These are phyloP conservation scores for Lachnellula willkommii DNA, from an alignment of 2,329 filamentous ascomycete genomes.

Conservation along the genomic window DNA sequence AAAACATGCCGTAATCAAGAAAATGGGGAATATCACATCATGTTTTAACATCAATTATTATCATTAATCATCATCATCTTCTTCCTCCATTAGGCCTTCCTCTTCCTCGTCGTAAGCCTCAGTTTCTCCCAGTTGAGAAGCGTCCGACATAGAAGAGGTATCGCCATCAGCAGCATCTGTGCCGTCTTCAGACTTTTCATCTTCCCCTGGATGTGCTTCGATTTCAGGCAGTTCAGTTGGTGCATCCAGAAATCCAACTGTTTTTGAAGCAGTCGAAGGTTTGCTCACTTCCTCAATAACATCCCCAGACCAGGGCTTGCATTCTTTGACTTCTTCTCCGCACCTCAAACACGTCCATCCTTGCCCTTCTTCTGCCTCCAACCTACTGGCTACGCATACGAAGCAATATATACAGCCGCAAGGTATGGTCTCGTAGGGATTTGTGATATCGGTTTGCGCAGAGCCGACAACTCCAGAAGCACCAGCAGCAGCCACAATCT, in stretches of 20 bases:
- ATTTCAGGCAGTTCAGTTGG: slow-evolving; percentile 16
- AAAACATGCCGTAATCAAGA: neutral
- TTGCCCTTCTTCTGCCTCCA: slow-evolving; percentile 90
- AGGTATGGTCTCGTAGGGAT: slow-evolving; percentile 85
- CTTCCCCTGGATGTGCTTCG: slow-evolving; percentile 20
- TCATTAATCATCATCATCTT: slow-evolving; percentile 9
- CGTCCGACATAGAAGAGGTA: slow-evolving; percentile 14
- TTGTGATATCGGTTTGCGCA: slow-evolving; percentile 88
- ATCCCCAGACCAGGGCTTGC: slow-evolving; percentile 87
- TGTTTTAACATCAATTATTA: neutral
- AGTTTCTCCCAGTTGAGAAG: slow-evolving; percentile 21
- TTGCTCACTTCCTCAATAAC: slow-evolving; percentile 57
- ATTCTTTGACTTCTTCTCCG: slow-evolving; percentile 76
- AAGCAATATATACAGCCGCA: slow-evolving; percentile 96
- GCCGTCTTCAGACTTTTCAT: slow-evolving; percentile 29
- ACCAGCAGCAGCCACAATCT: slow-evolving; percentile 63
- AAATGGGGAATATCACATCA: neutral
- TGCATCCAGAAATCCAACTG: slow-evolving; percentile 55
- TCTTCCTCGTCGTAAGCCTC: slow-evolving; percentile 29
- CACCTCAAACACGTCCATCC: slow-evolving; percentile 90
- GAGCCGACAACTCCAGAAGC: slow-evolving; percentile 76
- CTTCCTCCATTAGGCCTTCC: slow-evolving; percentile 22
- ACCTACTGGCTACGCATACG: slow-evolving; percentile 81
- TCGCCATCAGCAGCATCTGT: slow-evolving; percentile 8
- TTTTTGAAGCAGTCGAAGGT: slow-evolving; percentile 41